A percentile compares a stretch with the other conserved stretches of the same genome.
Conservation (phyloP, 768 basidiomycete species). For the Russula olivacea region DNA sequence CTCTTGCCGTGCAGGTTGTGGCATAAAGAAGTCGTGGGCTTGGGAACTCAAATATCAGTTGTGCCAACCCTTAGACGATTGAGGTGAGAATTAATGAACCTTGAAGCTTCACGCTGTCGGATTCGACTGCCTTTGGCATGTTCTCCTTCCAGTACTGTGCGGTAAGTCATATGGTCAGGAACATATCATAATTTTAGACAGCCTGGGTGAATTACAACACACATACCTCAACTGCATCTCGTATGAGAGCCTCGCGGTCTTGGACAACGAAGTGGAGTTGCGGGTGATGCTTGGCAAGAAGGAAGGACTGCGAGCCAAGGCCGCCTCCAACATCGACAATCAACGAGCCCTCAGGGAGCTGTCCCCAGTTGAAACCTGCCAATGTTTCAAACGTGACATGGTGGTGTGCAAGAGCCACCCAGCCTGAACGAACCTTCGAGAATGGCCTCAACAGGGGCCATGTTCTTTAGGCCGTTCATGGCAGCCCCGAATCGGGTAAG, state of each 20-base stretch:
- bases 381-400: neutral
- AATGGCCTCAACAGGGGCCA: neutral
- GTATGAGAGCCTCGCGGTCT: neutral
- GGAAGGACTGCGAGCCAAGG: constrained; percentile 4
- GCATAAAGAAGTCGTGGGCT: constrained; percentile 30
- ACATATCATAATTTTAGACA: neutral
- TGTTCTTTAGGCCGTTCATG: constrained; percentile 11
- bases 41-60: neutral
- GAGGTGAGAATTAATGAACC: constrained; percentile 16
- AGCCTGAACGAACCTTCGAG: neutral
- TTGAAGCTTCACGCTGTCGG: constrained; percentile 16
- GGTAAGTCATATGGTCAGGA: neutral
- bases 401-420: neutral
- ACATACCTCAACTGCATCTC: constrained; percentile 4
- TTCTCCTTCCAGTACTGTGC: constrained; percentile 12
- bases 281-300: neutral
- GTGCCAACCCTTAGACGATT: neutral
- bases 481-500: constrained; percentile 9
- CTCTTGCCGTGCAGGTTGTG: constrained; percentile 27
- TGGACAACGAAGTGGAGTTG: constrained; percentile 16
- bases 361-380: constrained; percentile 6
- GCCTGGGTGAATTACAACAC: too few relatives aligned
- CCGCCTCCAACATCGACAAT: constrained; percentile 19
- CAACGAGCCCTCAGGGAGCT: constrained; percentile 8
- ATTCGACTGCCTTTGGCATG: neutral